phyloP scores from a whole-genome alignment of 2,329 filamentous ascomycete genomes.

The Cercospora sp. region DNA sequence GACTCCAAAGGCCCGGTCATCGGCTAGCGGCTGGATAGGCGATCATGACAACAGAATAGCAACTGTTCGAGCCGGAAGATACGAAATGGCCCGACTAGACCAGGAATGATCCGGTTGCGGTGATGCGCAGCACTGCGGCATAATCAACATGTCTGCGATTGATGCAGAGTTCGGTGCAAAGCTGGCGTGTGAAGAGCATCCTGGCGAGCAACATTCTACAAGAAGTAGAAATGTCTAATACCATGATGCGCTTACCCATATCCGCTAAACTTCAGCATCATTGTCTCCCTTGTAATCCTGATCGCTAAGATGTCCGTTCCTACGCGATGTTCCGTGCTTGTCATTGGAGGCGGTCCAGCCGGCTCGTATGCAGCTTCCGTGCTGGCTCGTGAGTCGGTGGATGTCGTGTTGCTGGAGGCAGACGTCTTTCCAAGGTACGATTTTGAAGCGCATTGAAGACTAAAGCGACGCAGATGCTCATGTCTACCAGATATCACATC shows the following conservation, averaged over 20 bases:
- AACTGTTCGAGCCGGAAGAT: not conserved
- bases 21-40: not conserved
- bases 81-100: not conserved
- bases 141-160: not conserved
- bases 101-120: slow-evolving; percentile 1
- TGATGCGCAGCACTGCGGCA: not conserved
- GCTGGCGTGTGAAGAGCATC: not conserved
- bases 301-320: not conserved
- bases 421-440: not conserved
- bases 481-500: not conserved
- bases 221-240: not conserved
- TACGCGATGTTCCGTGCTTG: not conserved
- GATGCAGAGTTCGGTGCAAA: not conserved
- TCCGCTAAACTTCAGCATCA: not conserved
- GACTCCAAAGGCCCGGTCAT: not conserved
- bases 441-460: not conserved
- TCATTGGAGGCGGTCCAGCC: not conserved
- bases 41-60: not conserved
- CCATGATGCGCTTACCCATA: not conserved
- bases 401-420: not conserved
- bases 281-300: not conserved
- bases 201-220: not conserved
- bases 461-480: not conserved
- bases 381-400: not conserved
- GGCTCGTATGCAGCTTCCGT: not conserved